These are phyloP conservation scores for Pichia sporocuriosa DNA, from an alignment of 805 yeast genomes.

Conservation along the genomic window DNA sequence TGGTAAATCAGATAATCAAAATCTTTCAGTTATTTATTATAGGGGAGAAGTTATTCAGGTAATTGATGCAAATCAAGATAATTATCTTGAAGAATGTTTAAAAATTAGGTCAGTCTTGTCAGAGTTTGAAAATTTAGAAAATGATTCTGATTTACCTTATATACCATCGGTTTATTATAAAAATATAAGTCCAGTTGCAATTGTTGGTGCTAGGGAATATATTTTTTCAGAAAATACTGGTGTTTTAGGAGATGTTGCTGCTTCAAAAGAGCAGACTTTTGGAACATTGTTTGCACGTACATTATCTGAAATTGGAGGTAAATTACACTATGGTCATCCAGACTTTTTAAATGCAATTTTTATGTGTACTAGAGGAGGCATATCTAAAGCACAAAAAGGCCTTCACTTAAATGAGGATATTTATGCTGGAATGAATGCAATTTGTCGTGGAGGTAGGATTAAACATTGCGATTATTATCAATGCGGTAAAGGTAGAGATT, in stretches of 20 bases:
- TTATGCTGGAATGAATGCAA: conserved; percentile 90
- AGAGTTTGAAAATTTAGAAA: conserved; percentile 71
- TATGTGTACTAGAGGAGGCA: conserved; percentile 94
- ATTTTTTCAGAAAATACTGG: conserved; percentile 92
- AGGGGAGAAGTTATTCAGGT: conserved; percentile 95
- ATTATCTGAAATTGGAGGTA: conserved; percentile 88
- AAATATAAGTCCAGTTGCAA: conserved; percentile 63
- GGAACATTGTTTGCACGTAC: conserved; percentile 94
- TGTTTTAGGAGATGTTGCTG: conserved; percentile 91
- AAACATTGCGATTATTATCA: conserved; percentile 95
- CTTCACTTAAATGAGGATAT: conserved; percentile 91
- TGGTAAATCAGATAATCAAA: conserved; percentile 95
- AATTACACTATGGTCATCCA: conserved; percentile 94
- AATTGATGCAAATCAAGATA: conserved; percentile 94
- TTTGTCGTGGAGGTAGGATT: conserved; percentile 85
- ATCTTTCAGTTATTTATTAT: conserved; percentile 76
- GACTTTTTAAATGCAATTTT: conserved; percentile 85
- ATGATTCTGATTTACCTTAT: conserved; percentile 43
- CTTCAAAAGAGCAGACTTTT: conserved; percentile 95
- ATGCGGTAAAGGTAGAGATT: conserved; percentile 94
- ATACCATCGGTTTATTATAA: conserved; percentile 47
- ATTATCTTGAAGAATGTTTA: conserved; percentile 88
- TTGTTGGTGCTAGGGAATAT: conserved; percentile 91
- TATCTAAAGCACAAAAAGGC: conserved; percentile 92
- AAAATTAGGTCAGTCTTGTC: conserved; percentile 82